A percentile compares a stretch with the other conserved stretches of the same genome.
These are phyloP conservation scores for Lipomyces sp. DNA, from an alignment of 805 yeast genomes.

Conservation along the genomic window DNA sequence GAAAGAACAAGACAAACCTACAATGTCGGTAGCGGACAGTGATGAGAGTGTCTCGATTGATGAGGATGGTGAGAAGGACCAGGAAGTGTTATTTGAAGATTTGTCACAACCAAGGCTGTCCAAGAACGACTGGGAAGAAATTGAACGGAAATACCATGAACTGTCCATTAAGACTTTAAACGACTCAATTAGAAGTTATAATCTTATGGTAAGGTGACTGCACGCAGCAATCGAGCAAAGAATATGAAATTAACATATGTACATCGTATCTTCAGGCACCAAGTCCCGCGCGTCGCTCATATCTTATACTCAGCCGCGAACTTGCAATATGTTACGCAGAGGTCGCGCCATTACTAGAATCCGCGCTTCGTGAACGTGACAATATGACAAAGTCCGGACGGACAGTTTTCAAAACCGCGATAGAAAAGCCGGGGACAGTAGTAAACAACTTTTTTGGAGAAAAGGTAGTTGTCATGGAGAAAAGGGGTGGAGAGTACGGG, in stretches of 20 bases:
- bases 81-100: too few species aligned
- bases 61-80: too few species aligned
- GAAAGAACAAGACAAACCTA: neutral
- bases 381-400: constrained; percentile 7
- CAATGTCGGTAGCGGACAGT: too few species aligned
- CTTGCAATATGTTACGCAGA: constrained; percentile 23
- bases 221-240: neutral
- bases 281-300: constrained; percentile 23
- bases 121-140: constrained; percentile 19
- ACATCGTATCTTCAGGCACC: constrained; percentile 25
- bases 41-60: too few species aligned
- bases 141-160: constrained; percentile 24
- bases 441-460: constrained; percentile 18
- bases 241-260: neutral
- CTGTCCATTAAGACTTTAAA: constrained; percentile 24
- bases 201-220: constrained; percentile 17
- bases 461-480: constrained; percentile 24
- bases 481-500: constrained; percentile 28
- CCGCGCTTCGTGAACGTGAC: constrained; percentile 24
- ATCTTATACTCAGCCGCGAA: constrained; percentile 17
- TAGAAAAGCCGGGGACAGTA: constrained; percentile 1
- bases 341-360: constrained; percentile 17
- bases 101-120: constrained; percentile 11
- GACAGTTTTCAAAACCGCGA: neutral
- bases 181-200: constrained; percentile 26